Conservation (phyloP, 2,329 filamentous ascomycete genomes). For the Colletotrichum kahawae region DNA sequence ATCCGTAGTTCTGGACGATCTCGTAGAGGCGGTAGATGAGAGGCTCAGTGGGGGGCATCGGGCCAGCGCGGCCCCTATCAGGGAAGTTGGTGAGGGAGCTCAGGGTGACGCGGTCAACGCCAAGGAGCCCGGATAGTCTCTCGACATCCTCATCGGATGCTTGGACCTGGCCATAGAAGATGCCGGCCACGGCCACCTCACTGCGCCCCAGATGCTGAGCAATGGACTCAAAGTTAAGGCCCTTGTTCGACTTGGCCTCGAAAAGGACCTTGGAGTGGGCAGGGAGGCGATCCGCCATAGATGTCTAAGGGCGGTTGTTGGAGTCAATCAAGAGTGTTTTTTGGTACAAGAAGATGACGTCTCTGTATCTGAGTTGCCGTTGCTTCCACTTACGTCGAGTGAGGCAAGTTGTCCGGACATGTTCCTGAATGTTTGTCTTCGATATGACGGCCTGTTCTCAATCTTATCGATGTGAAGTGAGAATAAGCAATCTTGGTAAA, state of each 20-base stretch:
- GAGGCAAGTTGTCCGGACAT: constrained; percentile 24
- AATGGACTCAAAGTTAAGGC: constrained; percentile 81
- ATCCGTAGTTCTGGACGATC: constrained; percentile 96
- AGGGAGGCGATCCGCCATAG: constrained; percentile 73
- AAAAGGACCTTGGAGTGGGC: constrained; percentile 76
- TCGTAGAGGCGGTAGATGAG: constrained; percentile 92
- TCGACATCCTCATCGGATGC: constrained; percentile 72
- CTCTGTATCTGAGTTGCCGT: background rate
- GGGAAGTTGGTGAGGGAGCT: constrained; percentile 75
- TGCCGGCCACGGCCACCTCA: constrained; percentile 83
- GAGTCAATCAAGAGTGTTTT: background rate
- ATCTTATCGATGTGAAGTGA: background rate
- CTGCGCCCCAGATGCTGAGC: constrained; percentile 75
- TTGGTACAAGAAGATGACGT: background rate
- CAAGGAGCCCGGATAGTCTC: constrained; percentile 70
- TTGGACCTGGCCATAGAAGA: constrained; percentile 89
- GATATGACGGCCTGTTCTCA: background rate
- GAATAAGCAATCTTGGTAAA: background rate
- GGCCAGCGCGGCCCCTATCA: constrained; percentile 77
- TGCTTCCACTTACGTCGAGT: constrained; percentile 40
- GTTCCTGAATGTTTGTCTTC: background rate
- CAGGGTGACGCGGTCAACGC: constrained; percentile 61
- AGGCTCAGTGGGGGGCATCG: constrained; percentile 86
- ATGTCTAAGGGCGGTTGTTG: constrained; percentile 50
- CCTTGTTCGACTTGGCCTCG: constrained; percentile 76